Evolutionary conservation across 164 flowering plant genomes (phyloP), one percentile per base, ranked within the genome.

Genomic region (Litsea cubeba): DNA sequence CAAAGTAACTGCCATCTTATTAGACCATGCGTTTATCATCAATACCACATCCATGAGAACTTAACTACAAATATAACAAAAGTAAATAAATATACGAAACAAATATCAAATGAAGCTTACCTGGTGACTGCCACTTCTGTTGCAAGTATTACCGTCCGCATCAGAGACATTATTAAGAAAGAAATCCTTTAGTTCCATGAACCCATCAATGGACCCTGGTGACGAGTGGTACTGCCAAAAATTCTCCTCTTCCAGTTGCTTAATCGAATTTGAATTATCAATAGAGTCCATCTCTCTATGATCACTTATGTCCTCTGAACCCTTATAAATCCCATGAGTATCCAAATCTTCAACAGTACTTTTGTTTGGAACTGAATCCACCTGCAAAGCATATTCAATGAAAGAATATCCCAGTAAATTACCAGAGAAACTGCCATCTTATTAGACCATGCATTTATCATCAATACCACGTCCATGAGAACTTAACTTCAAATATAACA

Each of bases 221-320:
- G 26, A 26, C 26, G 1, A 32, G 26, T 17, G 77, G 70, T 24
- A 6, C 14, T 22, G 46, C 30, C 35, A 32, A 0, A 12, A 50
- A 60, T 67, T 3, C 8, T 68, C 70, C 62, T n/a, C 3, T 71
- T 46, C 67, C n/a, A 66, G 1, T 40, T 0, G 5, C 4, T 32
- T 32, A 0, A 0, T 0, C 5, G 5, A 3, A 32, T 32, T 32
- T 32, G 35, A 32, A 32, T 32, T 32, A 3, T 57, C 50, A 22
- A 49, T 73, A 17, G n/a, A 71, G n/a, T 20, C 15, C 18, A 0
- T 64, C 68, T 72, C 69, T 30, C 60, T 40, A 25, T 22, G 24
- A 51, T 60, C 51, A 70, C 40, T 71, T 50, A 84, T 74, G 76
- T 82, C 85, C 51, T 40, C 81, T 76, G 83, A 76, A 35, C 62